Evolutionary conservation across 2,329 filamentous ascomycete genomes (phyloP), one percentile per base, ranked within the genome.

Genomic region (Trichoderma koningiopsis): DNA sequence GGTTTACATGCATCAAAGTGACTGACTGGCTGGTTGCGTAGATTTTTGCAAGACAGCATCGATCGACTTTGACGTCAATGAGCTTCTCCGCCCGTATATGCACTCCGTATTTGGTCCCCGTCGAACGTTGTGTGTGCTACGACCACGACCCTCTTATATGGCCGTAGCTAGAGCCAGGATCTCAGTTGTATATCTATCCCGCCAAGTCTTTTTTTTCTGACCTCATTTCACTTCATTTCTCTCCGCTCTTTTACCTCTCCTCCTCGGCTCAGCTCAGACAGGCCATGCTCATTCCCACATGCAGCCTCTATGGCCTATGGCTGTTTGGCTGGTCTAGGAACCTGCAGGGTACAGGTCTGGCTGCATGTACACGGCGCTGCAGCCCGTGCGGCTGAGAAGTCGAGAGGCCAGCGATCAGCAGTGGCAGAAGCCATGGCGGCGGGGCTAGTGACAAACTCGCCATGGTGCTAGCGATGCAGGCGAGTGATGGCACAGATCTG

Each of bases 321-420:
- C 27, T 31, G 40, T 22, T 52, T 13, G 52, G n/a, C 33, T 31
- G 33, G 43, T 29, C 59, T 24, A 35, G 59, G 13, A 43, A 62
- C 49, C 52, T 24, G 53, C 27, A 56, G 29, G 53, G 29, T 56
- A 33, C 53, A 49, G 53, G 53, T 52, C 59, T 52, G 33, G 61
- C 33, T 22, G 27, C 53, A 56, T 33, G 53, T 33, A n/a, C 60
- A 22, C 14, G 43, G 31, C 33, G 53, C 61, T 55, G 35, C 29
- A 56, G 49, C 37, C 53, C 63, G 63, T 66, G 63, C 63, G 63
- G 63, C 63, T 66, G 63, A 65, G 62, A 43, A 31, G 22, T 37
- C 19, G 55, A 31, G 22, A 19, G 24, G 55, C 29, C 63, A 66
- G 55, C 19, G 63, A 66, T 66, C 63, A 66, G 55, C 63, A 56